Evolutionary conservation across 192 early-diverging fungal species (phyloP), one percentile per base, ranked within the genome.

Genomic region (Podila epigama): DNA sequence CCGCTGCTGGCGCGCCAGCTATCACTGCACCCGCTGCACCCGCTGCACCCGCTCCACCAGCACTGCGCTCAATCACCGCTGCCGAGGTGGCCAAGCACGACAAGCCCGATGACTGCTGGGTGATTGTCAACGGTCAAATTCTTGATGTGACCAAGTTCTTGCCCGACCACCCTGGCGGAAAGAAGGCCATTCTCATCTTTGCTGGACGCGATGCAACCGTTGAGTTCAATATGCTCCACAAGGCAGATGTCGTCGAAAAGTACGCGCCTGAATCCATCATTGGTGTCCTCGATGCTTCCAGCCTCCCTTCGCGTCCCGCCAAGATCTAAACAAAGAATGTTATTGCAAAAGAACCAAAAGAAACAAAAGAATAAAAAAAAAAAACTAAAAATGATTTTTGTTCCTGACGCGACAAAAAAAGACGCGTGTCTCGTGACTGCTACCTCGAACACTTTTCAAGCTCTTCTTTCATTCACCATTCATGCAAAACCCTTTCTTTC

Each of bases 81-180:
- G 92, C 83, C n/a, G 94, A 95, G 51, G 92, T 95, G 13, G 89
- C 90, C 42, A 95, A 94, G 81, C 93, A 94, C 81, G 92, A 90
- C 86, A 93, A 78, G 31, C 83, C 86, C 20, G 79, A 92, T 9
- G 94, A 94, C 72, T 93, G 92, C 72, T 95, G 93, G 93, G 92
- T 95, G 20, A 86, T 93, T 70, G 90, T 95, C 9, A 94, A 95
- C 61, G 92, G 91, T 16, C 84, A 91, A 57, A 92, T 95, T 25
- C 81, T 93, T 54, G 82, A 95, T 60, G 91, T 85, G 7, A 95
- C 93, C 41, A 83, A 83, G 55, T 95, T 95, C 84, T 80, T 93
- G 67, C 75, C 81, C 32, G 92, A 94, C 60, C 93, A 94, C 80
- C 92, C 93, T 41, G 91, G 92, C 56, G 93, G 93, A 60, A 93